phyloP scores from a whole-genome alignment of 1,284 basidiomycete species.

The Pseudozyma thailandica region DNA sequence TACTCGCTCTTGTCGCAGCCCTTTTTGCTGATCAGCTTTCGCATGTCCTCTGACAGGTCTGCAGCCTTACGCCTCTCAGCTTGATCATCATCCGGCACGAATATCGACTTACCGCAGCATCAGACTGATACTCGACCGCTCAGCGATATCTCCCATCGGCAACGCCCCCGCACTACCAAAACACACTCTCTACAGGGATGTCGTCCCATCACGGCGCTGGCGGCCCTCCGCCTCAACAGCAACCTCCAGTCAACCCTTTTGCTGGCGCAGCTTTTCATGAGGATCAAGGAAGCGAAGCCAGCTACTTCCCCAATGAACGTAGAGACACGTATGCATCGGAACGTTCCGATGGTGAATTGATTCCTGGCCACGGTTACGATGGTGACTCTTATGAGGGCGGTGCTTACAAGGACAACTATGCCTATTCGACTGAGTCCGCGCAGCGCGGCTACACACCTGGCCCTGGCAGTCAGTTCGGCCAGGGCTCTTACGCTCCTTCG shows the following conservation, averaged over 20 bases:
- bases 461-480: conserved; percentile 53
- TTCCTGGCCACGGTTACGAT: conserved; percentile 60
- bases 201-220: conserved; percentile 51
- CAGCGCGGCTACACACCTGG: conserved; percentile 49
- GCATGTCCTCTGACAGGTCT: conserved; percentile 20
- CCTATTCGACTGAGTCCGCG: conserved; percentile 53
- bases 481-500: conserved; percentile 55
- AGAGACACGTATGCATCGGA: conserved; percentile 62
- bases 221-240: conserved; percentile 37
- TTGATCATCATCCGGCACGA: background rate
- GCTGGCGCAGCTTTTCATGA: conserved; percentile 57
- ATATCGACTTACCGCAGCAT: background rate
- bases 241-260: conserved; percentile 52
- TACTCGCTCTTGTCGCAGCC: background rate
- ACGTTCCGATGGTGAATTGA: conserved; percentile 60
- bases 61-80: background rate
- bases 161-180: background rate
- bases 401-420: conserved; percentile 53
- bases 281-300: conserved; percentile 55
- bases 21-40: background rate
- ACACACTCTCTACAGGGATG: conserved; percentile 17
- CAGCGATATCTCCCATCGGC: background rate
- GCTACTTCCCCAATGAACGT: conserved; percentile 57
- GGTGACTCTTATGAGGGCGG: conserved; percentile 61
- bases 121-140: background rate